Evolutionary conservation across 129 eudicot species (phyloP).

Genomic region (sunflower (Helianthus annuus)): HanXRQr2.0-SUNRISE NC_035442.2:28955737-28956236

Average conservation of each 20-base stretch:
- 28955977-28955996: slow-evolving; percentile 9
- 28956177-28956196: not conserved
- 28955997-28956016: slow-evolving; percentile 4
- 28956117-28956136: not conserved
- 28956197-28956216: not conserved
- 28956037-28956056: slow-evolving; percentile 23
- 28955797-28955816: no score
- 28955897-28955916: slow-evolving; percentile 5
- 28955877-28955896: not conserved
- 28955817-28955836: no score
- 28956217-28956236: not conserved
- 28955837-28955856: not conserved
- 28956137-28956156: not conserved
- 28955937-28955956: not conserved
- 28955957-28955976: slow-evolving; percentile 3
- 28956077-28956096: not conserved
- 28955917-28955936: not conserved
- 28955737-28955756: no score
- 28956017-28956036: slow-evolving; percentile 31
- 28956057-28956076: not conserved
- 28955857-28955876: not conserved
- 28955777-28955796: no score
- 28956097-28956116: slow-evolving; percentile 14
- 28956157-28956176: slow-evolving; percentile 9
- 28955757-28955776: no score